Percentiles rank a stretch among this genome's conserved stretches.
These are phyloP conservation scores for Jackrogersella minutella DNA, from an alignment of 495 filamentous ascomycete genomes.

Conservation along the genomic window DNA sequence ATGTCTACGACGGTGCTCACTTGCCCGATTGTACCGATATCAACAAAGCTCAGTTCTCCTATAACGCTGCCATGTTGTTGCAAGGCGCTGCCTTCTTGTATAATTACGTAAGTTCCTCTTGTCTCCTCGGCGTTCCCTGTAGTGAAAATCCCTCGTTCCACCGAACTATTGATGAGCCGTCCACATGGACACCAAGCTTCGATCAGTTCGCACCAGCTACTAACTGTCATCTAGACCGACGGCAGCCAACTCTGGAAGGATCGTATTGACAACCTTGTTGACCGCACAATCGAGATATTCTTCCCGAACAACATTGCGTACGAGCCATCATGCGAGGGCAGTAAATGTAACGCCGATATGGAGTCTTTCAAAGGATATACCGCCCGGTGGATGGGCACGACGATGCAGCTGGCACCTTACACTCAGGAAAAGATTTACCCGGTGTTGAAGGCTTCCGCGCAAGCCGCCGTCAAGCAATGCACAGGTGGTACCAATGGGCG, in stretches of 20 bases:
- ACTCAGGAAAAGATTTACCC: slow-evolving; percentile 52
- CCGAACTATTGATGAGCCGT: neutral
- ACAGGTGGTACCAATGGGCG: slow-evolving; percentile 59
- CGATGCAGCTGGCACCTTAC: slow-evolving; percentile 62
- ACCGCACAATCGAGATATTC: slow-evolving; percentile 52
- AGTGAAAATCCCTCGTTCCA: neutral
- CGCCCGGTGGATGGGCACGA: slow-evolving; percentile 69
- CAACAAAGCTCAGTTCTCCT: slow-evolving; percentile 60
- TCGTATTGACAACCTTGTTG: slow-evolving; percentile 54
- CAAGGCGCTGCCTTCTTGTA: slow-evolving; percentile 66
- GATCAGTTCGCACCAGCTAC: neutral
- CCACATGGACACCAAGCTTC: neutral
- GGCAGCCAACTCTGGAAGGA: slow-evolving; percentile 53
- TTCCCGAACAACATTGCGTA: slow-evolving; percentile 55
- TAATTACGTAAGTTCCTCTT: slow-evolving; percentile 55
- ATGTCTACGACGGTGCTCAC: slow-evolving; percentile 61
- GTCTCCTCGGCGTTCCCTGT: neutral
- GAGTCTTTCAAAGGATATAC: slow-evolving; percentile 75
- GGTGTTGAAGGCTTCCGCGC: slow-evolving; percentile 61
- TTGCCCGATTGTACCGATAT: slow-evolving; percentile 49
- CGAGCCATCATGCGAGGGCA: slow-evolving; percentile 66
- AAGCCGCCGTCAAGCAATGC: slow-evolving; percentile 68
- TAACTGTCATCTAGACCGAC: slow-evolving; percentile 54
- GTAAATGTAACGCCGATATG: slow-evolving; percentile 68
- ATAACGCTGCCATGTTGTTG: slow-evolving; percentile 67